Evolutionary conservation across 768 basidiomycete genomes (phyloP).

Genomic region (Boletus sp.): DNA sequence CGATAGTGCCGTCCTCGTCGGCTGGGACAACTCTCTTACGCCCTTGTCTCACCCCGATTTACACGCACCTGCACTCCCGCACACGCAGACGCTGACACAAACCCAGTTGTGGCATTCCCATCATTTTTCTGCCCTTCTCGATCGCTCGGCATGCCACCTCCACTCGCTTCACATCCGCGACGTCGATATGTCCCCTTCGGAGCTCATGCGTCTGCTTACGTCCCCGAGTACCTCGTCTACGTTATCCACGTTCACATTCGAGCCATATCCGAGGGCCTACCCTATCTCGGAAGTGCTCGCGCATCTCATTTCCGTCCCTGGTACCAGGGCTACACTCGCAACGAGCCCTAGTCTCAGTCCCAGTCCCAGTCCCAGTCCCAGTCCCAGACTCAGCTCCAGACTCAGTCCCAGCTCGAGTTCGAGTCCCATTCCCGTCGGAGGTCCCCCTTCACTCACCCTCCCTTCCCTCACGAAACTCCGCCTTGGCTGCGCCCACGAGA

Average conservation of each 20-base stretch:
- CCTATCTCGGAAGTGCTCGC: conserved; percentile 19
- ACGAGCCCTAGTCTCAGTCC: background rate
- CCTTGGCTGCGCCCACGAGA: conserved; percentile 23
- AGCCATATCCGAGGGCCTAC: conserved; percentile 21
- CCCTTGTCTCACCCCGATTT: conserved; percentile 13
- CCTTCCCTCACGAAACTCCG: conserved; percentile 20
- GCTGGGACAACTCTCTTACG: conserved; percentile 11
- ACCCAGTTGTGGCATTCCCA: conserved; percentile 22
- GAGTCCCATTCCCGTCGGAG: background rate
- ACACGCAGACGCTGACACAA: background rate
- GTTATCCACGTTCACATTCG: conserved; percentile 22
- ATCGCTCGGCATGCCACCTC: conserved; percentile 23
- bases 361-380: background rate
- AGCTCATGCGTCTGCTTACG: conserved; percentile 18
- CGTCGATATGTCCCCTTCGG: conserved; percentile 23
- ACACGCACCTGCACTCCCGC: background rate
- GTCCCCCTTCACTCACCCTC: background rate
- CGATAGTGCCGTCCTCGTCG: conserved; percentile 18
- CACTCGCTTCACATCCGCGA: conserved; percentile 18
- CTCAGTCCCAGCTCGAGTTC: background rate
- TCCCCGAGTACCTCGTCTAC: conserved; percentile 18
- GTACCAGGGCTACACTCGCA: background rate
- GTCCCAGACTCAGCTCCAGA: background rate
- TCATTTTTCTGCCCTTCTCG: conserved; percentile 22
- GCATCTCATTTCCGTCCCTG: conserved; percentile 2